Base-by-base conservation (phyloP, 495 filamentous ascomycete species). In the Astrothelium subdiscretum region DNA sequence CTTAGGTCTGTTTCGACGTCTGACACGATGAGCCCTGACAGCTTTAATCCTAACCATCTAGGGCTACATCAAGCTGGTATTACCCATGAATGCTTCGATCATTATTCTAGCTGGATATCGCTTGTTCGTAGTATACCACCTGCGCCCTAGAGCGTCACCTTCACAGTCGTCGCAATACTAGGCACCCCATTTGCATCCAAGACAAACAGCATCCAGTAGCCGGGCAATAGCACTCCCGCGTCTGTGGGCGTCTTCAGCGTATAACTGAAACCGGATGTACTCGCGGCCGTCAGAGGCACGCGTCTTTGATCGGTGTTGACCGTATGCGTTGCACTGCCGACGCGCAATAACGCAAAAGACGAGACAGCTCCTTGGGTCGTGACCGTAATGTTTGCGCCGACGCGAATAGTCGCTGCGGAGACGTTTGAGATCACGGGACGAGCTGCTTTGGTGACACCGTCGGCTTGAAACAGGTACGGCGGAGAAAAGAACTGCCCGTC, bases 231-330 rank as follows among this genome's bases (percentile, higher is more conserved):
- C 58, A 85, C 70, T 2, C 83, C 82, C 1, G 79, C 54, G 60
- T 85, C 81, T 32, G 61, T 60, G 0, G 80, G 80, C 6, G 83
- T 62, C 1, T 58, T 63, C 29, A 78, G 58, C 0, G 66, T 74
- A 59, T 74, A 73, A 20, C 60, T 35, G 26, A 31, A 63, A 27
- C 29, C 59, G 2, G 62, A 68, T 13, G 44, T 66, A 15, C 29
- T 58, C 3, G 31, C 67, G 24, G 65, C 59, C 8, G 63, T 65
- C 1, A 83, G 71, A 1, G 74, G 71, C 48, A 85, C 72, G 2
- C 81, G 77, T 11, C 83, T 71, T 69, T 85, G 82, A 63, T 83
- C 83, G 0, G 80, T 85, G 65, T 86, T 79, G 51, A 86, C 76
- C 1, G 80, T 79, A 62, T 86, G 83, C 13, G 83, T 83, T 8